Evolutionary conservation across 1,284 basidiomycete species (phyloP), one percentile per base, ranked within the genome.

Genomic region (Anthracocystis panici-leucophaei): DNA sequence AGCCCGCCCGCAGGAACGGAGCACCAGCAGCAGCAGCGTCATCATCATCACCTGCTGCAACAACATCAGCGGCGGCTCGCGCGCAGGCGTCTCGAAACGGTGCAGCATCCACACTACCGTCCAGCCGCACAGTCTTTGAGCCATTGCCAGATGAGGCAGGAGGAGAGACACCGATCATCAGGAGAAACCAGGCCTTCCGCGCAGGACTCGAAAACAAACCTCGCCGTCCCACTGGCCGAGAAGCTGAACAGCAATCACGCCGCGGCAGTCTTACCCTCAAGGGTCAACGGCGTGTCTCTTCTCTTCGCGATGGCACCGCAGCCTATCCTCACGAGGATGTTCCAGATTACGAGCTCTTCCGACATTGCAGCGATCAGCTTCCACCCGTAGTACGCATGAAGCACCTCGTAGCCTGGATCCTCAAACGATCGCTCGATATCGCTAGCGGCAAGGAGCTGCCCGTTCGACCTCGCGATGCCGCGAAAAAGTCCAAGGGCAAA

Each of bases 261-360:
- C 72, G 80, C 27, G 70, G 62, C 67, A 80, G 79, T 52, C 64
- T 82, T 48, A 78, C 55, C n/a, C 64, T 82, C 41, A 82, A 82
- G 54, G 78, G 77, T 8, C 57, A 70, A 62, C 68, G 74, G 29
- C 69, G 81, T 14, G 60, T 76, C 23, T 80, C 79, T 11, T 73
- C 72, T 5, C 57, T 82, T 25, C 77, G 81, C 25, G 79, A 81
- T 35, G 69, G 76, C 41, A 65, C 68, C 3, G 64, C 68, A 10
- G 81, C 81, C 16, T 80, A 82, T 52, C 81, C 81, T 4, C 81
- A 82, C 53, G 74, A 75, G 14, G 69, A 77, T 46, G 78, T 82
- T 6, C 81, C 81, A 8, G 81, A 82, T 45, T 64, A 79, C 52
- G 75, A 73, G 51, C 67, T 82, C 3, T 82, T 79, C 54, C 68